Evolutionary conservation across 2,329 filamentous ascomycete genomes (phyloP).

Genomic region (Orbilia blumenaviensis): DNA sequence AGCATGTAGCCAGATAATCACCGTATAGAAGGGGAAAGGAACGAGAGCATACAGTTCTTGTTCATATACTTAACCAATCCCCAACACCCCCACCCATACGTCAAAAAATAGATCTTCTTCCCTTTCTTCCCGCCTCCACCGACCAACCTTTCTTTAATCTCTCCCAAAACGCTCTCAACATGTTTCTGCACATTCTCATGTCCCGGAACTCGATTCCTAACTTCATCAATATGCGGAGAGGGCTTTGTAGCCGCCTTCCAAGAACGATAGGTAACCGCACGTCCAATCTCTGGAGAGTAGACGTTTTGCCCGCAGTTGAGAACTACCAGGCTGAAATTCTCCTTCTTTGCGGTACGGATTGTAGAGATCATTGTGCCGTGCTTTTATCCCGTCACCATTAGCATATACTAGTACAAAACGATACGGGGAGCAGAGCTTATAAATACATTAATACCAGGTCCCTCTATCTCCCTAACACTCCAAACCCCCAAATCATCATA

Average conservation of each 20-base stretch:
- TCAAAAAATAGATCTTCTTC: conserved; percentile 46
- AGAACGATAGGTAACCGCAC: conserved; percentile 52
- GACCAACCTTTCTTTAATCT: conserved; percentile 46
- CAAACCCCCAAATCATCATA: conserved; percentile 46
- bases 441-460: conserved; percentile 43
- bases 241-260: conserved; percentile 56
- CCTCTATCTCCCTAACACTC: conserved; percentile 44
- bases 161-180: conserved; percentile 53
- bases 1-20: background rate
- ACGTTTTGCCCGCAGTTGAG: conserved; percentile 55
- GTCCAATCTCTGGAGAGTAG: conserved; percentile 54
- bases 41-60: conserved; percentile 11
- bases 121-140: background rate
- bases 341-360: conserved; percentile 50
- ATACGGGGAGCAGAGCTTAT: conserved; percentile 24
- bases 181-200: conserved; percentile 55
- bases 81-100: conserved; percentile 37
- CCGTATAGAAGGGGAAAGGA: background rate
- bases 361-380: conserved; percentile 56
- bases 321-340: conserved; percentile 55
- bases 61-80: conserved; percentile 43
- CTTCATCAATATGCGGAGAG: conserved; percentile 42
- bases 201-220: conserved; percentile 54
- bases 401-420: conserved; percentile 21
- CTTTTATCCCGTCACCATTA: conserved; percentile 42